Conservation (phyloP, 306 rosid genomes). For the Glycine latifolia region DNA sequence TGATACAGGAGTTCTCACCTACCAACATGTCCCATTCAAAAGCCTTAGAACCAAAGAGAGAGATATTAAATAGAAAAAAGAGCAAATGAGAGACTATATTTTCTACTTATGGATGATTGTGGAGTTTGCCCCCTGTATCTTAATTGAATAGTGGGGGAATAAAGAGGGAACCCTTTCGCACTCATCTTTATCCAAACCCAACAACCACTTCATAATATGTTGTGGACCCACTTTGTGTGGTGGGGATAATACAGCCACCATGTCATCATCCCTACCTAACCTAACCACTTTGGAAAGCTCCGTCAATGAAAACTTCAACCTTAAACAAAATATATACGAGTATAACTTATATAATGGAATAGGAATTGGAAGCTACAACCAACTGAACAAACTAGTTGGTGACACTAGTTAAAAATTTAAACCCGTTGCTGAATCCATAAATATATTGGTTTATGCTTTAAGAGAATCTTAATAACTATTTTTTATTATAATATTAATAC, state of each 20-base stretch:
- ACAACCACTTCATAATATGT: conserved; percentile 38
- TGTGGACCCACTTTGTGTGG: conserved; percentile 50
- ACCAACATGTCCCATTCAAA: conserved; percentile 49
- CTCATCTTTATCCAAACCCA: conserved; percentile 43
- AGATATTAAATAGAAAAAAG: not conserved
- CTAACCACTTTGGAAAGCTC: conserved; percentile 56
- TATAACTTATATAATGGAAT: not conserved
- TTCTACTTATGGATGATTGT: conserved; percentile 40
- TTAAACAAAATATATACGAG: not conserved
- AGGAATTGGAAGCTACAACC: conserved; percentile 20
- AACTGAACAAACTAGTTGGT: not conserved
- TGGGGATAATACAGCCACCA: conserved; percentile 45
- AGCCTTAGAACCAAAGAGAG: not conserved
- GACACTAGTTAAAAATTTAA: not conserved
- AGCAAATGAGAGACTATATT: not conserved
- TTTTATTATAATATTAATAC: too few species aligned
- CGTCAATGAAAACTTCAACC: conserved; percentile 43
- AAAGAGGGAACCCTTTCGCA: conserved; percentile 31
- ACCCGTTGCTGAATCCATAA: not conserved
- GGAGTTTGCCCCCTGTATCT: not conserved
- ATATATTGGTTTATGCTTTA: not conserved
- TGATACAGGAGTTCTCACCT: conserved; percentile 44
- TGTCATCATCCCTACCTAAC: conserved; percentile 68
- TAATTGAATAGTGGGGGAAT: conserved; percentile 36
- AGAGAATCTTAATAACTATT: not conserved